These are phyloP conservation scores for Brasenia schreberi DNA, from an alignment of 164 flowering plant genomes.

Conservation along the genomic window DNA sequence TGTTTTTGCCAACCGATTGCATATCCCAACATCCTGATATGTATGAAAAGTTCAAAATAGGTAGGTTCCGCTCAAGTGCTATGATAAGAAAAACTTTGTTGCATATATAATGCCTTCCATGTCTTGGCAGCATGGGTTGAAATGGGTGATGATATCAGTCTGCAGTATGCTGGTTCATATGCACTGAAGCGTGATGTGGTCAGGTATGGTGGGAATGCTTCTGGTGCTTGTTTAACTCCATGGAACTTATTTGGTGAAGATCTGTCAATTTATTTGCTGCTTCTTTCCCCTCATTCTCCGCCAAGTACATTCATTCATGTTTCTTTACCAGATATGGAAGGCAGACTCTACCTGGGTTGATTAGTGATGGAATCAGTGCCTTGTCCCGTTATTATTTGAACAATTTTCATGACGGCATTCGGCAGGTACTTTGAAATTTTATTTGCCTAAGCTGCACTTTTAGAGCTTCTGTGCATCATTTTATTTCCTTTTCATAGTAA, in stretches of 20 bases:
- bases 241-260: neutral
- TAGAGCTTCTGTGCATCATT: neutral
- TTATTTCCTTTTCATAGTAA: no score
- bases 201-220: constrained; percentile 27
- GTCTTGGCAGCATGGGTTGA: constrained; percentile 73
- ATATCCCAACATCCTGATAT: constrained; percentile 48
- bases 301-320: neutral
- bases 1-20: constrained; percentile 37
- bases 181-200: constrained; percentile 86
- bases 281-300: neutral
- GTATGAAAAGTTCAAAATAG: constrained; percentile 47
- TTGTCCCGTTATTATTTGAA: constrained; percentile 81
- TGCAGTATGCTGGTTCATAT: constrained; percentile 89
- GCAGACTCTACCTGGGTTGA: constrained; percentile 64
- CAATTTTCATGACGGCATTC: constrained; percentile 86
- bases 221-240: neutral
- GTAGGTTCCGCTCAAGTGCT: constrained; percentile 24
- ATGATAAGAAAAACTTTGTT: neutral
- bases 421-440: constrained; percentile 37
- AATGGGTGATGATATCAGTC: constrained; percentile 93
- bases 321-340: constrained; percentile 55
- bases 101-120: neutral
- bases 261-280: neutral
- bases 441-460: neutral
- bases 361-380: constrained; percentile 92